Evolutionary conservation across 106 monocot species (phyloP).

Genomic region (Apostasia shenzhenica): DNA sequence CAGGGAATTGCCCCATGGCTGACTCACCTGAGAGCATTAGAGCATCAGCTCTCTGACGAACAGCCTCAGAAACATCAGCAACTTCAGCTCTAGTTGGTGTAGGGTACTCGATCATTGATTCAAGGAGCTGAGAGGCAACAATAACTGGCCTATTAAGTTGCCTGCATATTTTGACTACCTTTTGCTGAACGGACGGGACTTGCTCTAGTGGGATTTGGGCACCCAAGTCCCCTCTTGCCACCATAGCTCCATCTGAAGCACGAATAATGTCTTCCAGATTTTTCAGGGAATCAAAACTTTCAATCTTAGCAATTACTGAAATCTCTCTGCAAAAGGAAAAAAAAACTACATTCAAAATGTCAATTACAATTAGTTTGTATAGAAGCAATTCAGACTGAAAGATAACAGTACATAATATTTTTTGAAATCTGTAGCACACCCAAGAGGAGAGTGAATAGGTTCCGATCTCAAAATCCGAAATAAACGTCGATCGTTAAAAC

Average conservation of each 20-base stretch:
- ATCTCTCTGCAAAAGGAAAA: slow-evolving; percentile 52
- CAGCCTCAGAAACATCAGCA: slow-evolving; percentile 97
- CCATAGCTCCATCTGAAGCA: slow-evolving; percentile 97
- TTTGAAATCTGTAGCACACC: too few species aligned
- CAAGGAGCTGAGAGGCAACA: slow-evolving; percentile 92
- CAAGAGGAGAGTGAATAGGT: too few species aligned
- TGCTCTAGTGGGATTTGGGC: slow-evolving; percentile 96
- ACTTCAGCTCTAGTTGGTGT: slow-evolving; percentile 98
- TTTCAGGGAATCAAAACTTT: slow-evolving; percentile 84
- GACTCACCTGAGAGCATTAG: slow-evolving; percentile 99
- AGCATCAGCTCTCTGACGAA: slow-evolving; percentile 90
- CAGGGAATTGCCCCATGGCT: slow-evolving; percentile 94
- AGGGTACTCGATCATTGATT: slow-evolving; percentile 99
- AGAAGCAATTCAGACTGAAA: too few species aligned
- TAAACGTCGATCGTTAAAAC: too few species aligned
- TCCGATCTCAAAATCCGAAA: too few species aligned
- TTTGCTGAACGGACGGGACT: slow-evolving; percentile 83
- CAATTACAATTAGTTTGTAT: too few species aligned
- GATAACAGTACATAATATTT: too few species aligned
- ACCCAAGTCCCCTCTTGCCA: slow-evolving; percentile 95
- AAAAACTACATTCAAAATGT: too few species aligned
- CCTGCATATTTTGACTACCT: slow-evolving; percentile 72
- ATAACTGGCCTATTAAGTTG: slow-evolving; percentile 96
- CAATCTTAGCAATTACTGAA: slow-evolving; percentile 91
- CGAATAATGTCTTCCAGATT: slow-evolving; percentile 87